A percentile compares a stretch with the other conserved stretches of the same genome.
These are phyloP conservation scores for Zygosaccharomyces gambellarensis DNA, from an alignment of 805 yeast genomes.

Conservation along the genomic window DNA sequence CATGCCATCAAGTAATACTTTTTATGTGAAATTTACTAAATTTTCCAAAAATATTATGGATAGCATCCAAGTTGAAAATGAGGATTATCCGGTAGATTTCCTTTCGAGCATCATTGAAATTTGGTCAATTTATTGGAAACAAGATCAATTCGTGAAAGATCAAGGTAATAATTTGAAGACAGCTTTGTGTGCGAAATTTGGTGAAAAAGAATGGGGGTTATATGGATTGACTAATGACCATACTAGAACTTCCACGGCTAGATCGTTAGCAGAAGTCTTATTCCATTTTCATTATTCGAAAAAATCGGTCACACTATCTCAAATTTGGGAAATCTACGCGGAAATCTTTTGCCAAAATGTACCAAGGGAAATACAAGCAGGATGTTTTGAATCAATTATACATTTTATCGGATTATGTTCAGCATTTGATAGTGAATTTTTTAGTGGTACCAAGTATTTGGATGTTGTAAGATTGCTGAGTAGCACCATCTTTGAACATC, in stretches of 20 bases:
- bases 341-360: constrained; percentile 17
- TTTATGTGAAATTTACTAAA: constrained; percentile 24
- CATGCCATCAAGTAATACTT: constrained; percentile 8
- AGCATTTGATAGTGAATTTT: constrained; percentile 25
- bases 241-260: constrained; percentile 31
- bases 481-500: constrained; percentile 27
- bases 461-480: constrained; percentile 23
- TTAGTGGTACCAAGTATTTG: constrained; percentile 27
- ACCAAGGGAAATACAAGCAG: constrained; percentile 29
- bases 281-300: constrained; percentile 24
- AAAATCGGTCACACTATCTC: constrained; percentile 18
- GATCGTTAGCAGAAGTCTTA: constrained; percentile 35
- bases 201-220: constrained; percentile 25
- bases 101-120: constrained; percentile 26
- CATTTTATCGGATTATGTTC: constrained; percentile 34
- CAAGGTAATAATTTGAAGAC: constrained; percentile 17
- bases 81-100: constrained; percentile 27
- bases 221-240: constrained; percentile 29
- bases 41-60: constrained; percentile 23
- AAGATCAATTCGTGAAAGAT: constrained; percentile 23
- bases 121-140: constrained; percentile 21
- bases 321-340: constrained; percentile 22
- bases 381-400: constrained; percentile 36
- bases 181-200: constrained; percentile 20
- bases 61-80: constrained; percentile 17